A percentile compares a stretch with the other conserved stretches of the same genome.
Evolutionary conservation across 2,329 filamentous ascomycete species (phyloP).

Genomic region (Exophiala alcalophila): DNA sequence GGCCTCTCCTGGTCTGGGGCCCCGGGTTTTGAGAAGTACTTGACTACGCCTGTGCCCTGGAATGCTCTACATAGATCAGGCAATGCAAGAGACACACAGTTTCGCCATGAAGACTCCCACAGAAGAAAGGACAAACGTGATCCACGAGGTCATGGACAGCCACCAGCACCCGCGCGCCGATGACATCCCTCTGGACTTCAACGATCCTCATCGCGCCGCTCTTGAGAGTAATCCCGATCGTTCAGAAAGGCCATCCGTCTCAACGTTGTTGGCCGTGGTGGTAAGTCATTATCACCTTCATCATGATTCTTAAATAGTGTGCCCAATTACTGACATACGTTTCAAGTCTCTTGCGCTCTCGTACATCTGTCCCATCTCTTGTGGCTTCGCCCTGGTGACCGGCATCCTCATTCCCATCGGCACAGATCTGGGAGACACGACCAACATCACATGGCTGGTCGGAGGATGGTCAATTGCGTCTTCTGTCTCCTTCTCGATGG

Average conservation of each 20-base stretch:
- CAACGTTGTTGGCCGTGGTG: conserved; percentile 4
- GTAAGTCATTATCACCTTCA: background rate
- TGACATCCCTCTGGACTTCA: conserved; percentile 8
- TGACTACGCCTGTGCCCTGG: too few species aligned
- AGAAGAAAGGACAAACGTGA: too few species aligned
- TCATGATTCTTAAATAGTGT: background rate
- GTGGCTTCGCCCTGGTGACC: conserved; percentile 22
- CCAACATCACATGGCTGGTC: conserved; percentile 16
- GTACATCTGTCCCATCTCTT: conserved; percentile 27
- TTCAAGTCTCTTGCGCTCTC: background rate
- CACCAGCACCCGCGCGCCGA: conserved; percentile 1
- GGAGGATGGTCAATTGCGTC: conserved; percentile 17
- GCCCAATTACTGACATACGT: background rate
- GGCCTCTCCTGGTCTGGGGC: too few species aligned
- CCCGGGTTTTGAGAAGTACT: too few species aligned
- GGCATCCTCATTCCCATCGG: conserved; percentile 18
- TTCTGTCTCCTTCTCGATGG: conserved; percentile 31
- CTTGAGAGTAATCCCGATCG: conserved; percentile 10
- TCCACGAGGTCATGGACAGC: too few species aligned
- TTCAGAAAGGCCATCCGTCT: conserved; percentile 1
- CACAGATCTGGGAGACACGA: conserved; percentile 16
- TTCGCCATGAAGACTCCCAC: too few species aligned
- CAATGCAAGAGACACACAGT: too few species aligned
- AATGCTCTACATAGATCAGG: too few species aligned
- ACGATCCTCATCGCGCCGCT: conserved; percentile 12